Percentiles rank a stretch among this genome's conserved stretches.
Conservation (phyloP, 2,329 filamentous ascomycete species). For the Didymella segeticola region DNA sequence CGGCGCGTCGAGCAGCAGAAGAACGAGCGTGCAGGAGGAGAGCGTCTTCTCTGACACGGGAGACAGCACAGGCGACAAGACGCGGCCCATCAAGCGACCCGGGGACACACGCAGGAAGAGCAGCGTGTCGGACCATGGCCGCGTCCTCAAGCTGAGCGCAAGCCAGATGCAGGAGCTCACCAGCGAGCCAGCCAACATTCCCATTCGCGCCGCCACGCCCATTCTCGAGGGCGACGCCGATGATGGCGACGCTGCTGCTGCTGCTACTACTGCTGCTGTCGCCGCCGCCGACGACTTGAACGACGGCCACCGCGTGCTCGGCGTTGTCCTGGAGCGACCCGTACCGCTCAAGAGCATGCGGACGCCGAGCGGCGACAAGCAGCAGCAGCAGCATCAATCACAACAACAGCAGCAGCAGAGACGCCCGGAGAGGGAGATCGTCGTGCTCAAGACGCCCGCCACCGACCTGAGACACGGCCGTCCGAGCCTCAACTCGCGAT, state of each 20-base stretch:
- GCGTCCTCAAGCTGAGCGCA: slow-evolving; percentile 60
- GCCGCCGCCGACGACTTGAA: slow-evolving; percentile 23
- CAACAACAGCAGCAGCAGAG: slow-evolving; percentile 17
- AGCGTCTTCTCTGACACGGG: slow-evolving; percentile 42
- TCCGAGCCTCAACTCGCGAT: slow-evolving; percentile 42
- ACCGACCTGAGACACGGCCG: slow-evolving; percentile 36
- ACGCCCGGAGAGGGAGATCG: slow-evolving; percentile 36
- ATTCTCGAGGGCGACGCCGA: slow-evolving; percentile 46
- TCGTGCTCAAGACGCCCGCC: slow-evolving; percentile 39
- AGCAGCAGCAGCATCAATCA: slow-evolving; percentile 20
- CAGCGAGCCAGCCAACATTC: slow-evolving; percentile 61
- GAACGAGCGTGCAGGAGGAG: slow-evolving; percentile 38
- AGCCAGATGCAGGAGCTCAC: slow-evolving; percentile 63
- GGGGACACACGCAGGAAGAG: slow-evolving; percentile 45
- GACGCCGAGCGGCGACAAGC: slow-evolving; percentile 1
- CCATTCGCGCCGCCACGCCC: slow-evolving; percentile 53
- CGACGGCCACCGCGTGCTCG: slow-evolving; percentile 29
- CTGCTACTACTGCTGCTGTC: too few species aligned
- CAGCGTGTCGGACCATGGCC: slow-evolving; percentile 49
- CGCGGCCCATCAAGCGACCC: slow-evolving; percentile 42
- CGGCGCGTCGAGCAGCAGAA: slow-evolving; percentile 24
- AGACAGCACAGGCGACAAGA: slow-evolving; percentile 44
- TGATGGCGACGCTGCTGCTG: slow-evolving; percentile 24
- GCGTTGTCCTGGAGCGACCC: slow-evolving; percentile 30
- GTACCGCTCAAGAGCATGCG: slow-evolving; percentile 20